Conservation (phyloP, 2,329 filamentous ascomycete species). For the Thielaviopsis punctulata region DNA sequence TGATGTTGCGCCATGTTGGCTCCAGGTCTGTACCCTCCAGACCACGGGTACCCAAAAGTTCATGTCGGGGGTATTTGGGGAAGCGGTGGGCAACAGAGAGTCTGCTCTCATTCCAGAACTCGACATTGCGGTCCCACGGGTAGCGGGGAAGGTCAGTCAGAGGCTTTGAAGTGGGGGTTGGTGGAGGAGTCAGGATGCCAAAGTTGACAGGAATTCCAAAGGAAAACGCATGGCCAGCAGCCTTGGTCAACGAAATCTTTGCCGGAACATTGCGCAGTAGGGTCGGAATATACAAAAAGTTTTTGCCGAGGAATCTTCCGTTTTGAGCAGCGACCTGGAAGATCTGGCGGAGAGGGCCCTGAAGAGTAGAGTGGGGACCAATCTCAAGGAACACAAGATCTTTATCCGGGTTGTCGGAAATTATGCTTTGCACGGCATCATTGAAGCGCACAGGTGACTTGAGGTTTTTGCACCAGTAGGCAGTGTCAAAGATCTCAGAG, state of each 20-base stretch:
- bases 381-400: slow-evolving; percentile 26
- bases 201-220: slow-evolving; percentile 30
- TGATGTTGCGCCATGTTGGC: slow-evolving; percentile 31
- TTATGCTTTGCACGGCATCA: slow-evolving; percentile 14
- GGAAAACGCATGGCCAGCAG: slow-evolving; percentile 27
- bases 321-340: slow-evolving; percentile 21
- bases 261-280: slow-evolving; percentile 36
- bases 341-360: slow-evolving; percentile 33
- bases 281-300: slow-evolving; percentile 25
- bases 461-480: slow-evolving; percentile 30
- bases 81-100: slow-evolving; percentile 25
- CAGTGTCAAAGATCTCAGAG: slow-evolving; percentile 21
- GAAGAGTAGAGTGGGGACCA: slow-evolving; percentile 31
- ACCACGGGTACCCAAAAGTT: slow-evolving; percentile 29
- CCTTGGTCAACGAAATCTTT: slow-evolving; percentile 26
- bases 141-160: slow-evolving; percentile 30
- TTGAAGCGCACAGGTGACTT: slow-evolving; percentile 28
- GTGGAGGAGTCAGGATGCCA: not conserved
- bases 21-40: slow-evolving; percentile 27
- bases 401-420: slow-evolving; percentile 19
- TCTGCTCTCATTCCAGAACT: slow-evolving; percentile 32
- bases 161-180: slow-evolving; percentile 5
- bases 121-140: slow-evolving; percentile 28
- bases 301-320: slow-evolving; percentile 19
- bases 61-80: slow-evolving; percentile 24